Conservation (phyloP, 108 stramenopile genomes). For the Cyclotella cryptica region DNA sequence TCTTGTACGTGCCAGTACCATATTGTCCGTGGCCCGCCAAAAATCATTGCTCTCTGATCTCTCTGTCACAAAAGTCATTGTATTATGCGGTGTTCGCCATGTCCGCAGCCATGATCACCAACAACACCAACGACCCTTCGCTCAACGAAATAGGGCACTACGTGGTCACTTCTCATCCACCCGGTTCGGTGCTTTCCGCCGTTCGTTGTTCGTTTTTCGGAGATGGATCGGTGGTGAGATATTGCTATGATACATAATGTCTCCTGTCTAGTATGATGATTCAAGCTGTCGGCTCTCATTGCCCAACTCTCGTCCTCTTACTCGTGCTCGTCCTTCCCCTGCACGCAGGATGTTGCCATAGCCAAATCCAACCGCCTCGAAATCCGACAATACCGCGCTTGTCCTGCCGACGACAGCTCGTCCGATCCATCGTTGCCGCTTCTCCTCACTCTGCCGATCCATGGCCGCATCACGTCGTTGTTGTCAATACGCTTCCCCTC, state of each 20-base stretch:
- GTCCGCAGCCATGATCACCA: background rate
- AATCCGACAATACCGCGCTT: conserved; percentile 57
- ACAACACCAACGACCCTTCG: conserved; percentile 6
- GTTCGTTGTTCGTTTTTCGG: conserved; percentile 72
- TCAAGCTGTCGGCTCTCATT: background rate
- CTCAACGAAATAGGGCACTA: conserved; percentile 72
- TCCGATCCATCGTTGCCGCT: conserved; percentile 66
- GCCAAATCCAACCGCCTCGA: conserved; percentile 75
- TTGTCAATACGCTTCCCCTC: conserved; percentile 49
- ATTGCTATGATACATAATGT: no score
- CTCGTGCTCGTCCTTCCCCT: background rate
- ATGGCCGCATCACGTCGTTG: conserved; percentile 72
- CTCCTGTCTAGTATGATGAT: background rate
- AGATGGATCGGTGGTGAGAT: conserved; percentile 25
- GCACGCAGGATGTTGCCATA: conserved; percentile 66
- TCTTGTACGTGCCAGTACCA: no score
- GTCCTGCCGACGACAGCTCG: background rate
- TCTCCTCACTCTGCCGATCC: conserved; percentile 66
- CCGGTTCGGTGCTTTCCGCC: conserved; percentile 63
- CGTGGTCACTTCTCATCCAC: conserved; percentile 82
- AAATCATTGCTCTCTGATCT: background rate
- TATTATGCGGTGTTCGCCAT: background rate
- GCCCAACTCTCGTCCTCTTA: background rate
- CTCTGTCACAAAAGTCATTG: no score
- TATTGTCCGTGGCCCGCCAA: no score